Conservation (phyloP, 2,329 filamentous ascomycete species). For the Alternaria sp. region DNA sequence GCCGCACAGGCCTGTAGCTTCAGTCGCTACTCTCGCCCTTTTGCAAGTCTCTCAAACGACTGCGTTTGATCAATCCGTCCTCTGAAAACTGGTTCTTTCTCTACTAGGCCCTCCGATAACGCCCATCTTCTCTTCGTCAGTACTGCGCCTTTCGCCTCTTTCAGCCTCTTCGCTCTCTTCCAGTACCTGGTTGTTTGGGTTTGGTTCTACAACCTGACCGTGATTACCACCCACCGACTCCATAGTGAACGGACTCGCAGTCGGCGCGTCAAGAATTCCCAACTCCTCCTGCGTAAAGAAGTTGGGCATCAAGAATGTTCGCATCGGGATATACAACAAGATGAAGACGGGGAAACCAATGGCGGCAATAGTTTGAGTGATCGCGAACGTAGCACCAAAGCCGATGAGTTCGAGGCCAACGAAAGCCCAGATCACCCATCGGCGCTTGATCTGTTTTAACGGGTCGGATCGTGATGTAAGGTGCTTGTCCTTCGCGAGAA, state of each 20-base stretch:
- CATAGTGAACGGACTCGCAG: slow-evolving; percentile 63
- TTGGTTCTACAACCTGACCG: slow-evolving; percentile 29
- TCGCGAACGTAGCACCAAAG: slow-evolving; percentile 64
- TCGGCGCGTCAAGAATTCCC: slow-evolving; percentile 62
- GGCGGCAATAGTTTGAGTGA: slow-evolving; percentile 68
- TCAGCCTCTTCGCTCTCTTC: slow-evolving; percentile 42
- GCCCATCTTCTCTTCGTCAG: slow-evolving; percentile 11
- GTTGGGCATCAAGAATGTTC: slow-evolving; percentile 60
- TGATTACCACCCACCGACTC: slow-evolving; percentile 62
- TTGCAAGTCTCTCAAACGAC: background rate
- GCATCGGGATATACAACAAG: slow-evolving; percentile 63
- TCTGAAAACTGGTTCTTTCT: slow-evolving; percentile 3
- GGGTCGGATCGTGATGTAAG: slow-evolving; percentile 61
- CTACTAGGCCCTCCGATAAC: slow-evolving; percentile 9
- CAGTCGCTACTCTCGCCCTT: background rate
- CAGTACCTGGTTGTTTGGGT: slow-evolving; percentile 13
- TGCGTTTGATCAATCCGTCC: background rate
- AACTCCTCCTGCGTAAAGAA: slow-evolving; percentile 62
- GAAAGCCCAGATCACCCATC: slow-evolving; percentile 59
- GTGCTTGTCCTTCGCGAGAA: slow-evolving; percentile 57
- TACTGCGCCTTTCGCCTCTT: slow-evolving; percentile 14
- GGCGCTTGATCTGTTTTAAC: slow-evolving; percentile 54
- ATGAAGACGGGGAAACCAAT: slow-evolving; percentile 69
- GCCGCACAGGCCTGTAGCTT: background rate
- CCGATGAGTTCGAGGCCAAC: slow-evolving; percentile 61